phyloP scores from a whole-genome alignment of 2,329 filamentous ascomycete species.

The Nannizziopsis arthrosporioides region DNA sequence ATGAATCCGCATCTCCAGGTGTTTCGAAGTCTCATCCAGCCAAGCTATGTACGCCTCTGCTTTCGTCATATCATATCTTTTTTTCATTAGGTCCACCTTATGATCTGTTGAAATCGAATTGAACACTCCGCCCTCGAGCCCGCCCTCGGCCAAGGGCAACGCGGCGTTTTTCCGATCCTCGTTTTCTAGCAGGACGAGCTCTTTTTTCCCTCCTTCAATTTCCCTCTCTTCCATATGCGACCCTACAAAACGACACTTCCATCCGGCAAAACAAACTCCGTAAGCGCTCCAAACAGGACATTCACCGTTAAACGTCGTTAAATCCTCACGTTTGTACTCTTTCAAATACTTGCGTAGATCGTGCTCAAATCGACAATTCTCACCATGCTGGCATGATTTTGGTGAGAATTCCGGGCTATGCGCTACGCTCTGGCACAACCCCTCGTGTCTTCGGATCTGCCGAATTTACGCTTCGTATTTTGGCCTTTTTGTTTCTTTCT shows the following conservation, averaged over 20 bases:
- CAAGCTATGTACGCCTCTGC: slow-evolving; percentile 67
- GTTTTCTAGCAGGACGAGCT: slow-evolving; percentile 59
- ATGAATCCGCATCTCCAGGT: slow-evolving; percentile 40
- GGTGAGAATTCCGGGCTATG: slow-evolving; percentile 72
- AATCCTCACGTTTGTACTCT: slow-evolving; percentile 68
- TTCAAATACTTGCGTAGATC: slow-evolving; percentile 74
- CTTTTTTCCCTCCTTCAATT: slow-evolving; percentile 66
- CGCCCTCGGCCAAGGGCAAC: slow-evolving; percentile 21
- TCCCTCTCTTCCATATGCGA: slow-evolving; percentile 77
- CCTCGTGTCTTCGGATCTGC: slow-evolving; percentile 63
- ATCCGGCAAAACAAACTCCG: slow-evolving; percentile 70
- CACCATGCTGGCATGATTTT: slow-evolving; percentile 59
- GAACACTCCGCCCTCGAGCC: slow-evolving; percentile 51
- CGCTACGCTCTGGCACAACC: slow-evolving; percentile 64
- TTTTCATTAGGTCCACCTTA: slow-evolving; percentile 65
- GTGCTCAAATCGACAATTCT: slow-evolving; percentile 71
- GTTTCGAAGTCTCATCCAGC: slow-evolving; percentile 54
- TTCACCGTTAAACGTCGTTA: slow-evolving; percentile 61
- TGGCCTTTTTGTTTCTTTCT: slow-evolving; percentile 54
- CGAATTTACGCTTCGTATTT: slow-evolving; percentile 73
- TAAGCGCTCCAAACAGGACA: slow-evolving; percentile 72
- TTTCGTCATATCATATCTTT: slow-evolving; percentile 56
- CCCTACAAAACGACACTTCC: slow-evolving; percentile 84
- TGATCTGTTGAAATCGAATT: slow-evolving; percentile 60
- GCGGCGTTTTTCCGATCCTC: slow-evolving; percentile 36